Conservation (phyloP, 2,329 filamentous ascomycete genomes). For the Aspergillus phoenicis region DNA sequence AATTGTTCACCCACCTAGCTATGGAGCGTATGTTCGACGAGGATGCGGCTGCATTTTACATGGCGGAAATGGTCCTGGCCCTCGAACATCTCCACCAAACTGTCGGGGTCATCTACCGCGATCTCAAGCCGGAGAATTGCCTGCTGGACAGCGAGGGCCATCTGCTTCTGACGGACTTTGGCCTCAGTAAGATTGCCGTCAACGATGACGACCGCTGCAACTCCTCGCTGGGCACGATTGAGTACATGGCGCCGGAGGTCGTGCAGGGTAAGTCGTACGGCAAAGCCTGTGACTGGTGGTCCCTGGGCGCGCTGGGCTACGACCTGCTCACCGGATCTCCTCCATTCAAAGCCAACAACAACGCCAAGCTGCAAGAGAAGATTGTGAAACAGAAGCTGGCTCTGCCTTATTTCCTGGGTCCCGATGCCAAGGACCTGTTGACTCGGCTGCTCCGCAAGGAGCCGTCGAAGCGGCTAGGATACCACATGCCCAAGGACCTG, state of each 20-base stretch:
- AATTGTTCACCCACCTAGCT: conserved; percentile 92
- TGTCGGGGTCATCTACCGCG: conserved; percentile 92
- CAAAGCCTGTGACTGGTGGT: conserved; percentile 98
- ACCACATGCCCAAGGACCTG: conserved; percentile 86
- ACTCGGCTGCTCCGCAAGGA: conserved; percentile 90
- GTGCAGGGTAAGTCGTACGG: conserved; percentile 86
- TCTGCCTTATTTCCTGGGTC: conserved; percentile 85
- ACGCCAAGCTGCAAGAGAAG: conserved; percentile 93
- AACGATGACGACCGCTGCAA: conserved; percentile 73
- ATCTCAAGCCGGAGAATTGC: conserved; percentile 97
- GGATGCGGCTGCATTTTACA: conserved; percentile 89
- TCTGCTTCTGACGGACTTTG: conserved; percentile 93
- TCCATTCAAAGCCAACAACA: conserved; percentile 87
- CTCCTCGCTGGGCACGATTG: conserved; percentile 89
- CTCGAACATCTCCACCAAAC: conserved; percentile 90
- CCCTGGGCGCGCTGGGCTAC: conserved; percentile 86
- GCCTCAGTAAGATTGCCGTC: conserved; percentile 89
- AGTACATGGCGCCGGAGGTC: conserved; percentile 99
- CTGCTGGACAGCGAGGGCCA: conserved; percentile 89
- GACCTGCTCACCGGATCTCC: conserved; percentile 91
- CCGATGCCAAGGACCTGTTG: conserved; percentile 91
- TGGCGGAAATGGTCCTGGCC: conserved; percentile 96
- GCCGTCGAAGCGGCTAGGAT: conserved; percentile 83
- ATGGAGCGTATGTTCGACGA: conserved; percentile 96
- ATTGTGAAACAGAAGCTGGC: conserved; percentile 90